Percentiles rank a stretch among this genome's conserved stretches.
Evolutionary conservation across 1,284 basidiomycete genomes (phyloP).

Genomic region (Stereum hirsutum): DNA sequence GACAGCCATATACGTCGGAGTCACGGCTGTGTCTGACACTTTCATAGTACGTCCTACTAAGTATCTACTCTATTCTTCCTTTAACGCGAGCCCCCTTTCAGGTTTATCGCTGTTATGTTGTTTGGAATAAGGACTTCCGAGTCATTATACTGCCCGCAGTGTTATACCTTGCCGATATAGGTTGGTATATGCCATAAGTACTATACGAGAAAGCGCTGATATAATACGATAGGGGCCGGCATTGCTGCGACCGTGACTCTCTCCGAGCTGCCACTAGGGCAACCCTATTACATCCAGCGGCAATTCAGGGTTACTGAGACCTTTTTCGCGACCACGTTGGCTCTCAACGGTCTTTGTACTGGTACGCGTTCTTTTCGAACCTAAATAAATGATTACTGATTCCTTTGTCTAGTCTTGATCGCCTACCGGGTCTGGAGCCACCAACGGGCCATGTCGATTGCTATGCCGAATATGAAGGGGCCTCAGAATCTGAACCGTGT

Average conservation of each 20-base stretch:
- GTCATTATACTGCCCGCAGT: constrained; percentile 8
- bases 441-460: constrained; percentile 1
- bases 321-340: constrained; percentile 1
- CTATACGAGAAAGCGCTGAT: no score
- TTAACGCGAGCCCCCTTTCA: background rate
- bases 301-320: background rate
- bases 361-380: background rate
- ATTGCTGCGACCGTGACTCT: background rate
- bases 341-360: constrained; percentile 7
- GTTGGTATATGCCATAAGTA: background rate
- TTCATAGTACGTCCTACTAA: constrained; percentile 8
- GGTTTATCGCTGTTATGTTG: constrained; percentile 13
- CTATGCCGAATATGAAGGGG: constrained; percentile 7
- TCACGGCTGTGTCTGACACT: constrained; percentile 10
- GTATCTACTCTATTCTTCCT: background rate
- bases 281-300: background rate
- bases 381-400: background rate
- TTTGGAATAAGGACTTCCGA: constrained; percentile 9
- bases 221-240: background rate
- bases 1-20: constrained; percentile 7
- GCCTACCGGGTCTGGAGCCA: constrained; percentile 11
- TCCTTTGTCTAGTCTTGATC: constrained; percentile 7
- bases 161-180: constrained; percentile 11
- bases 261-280: background rate
- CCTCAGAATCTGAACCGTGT: constrained; percentile 7